Evolutionary conservation across 192 early-diverging fungal species (phyloP).

Genomic region (Podila minutissima): DNA sequence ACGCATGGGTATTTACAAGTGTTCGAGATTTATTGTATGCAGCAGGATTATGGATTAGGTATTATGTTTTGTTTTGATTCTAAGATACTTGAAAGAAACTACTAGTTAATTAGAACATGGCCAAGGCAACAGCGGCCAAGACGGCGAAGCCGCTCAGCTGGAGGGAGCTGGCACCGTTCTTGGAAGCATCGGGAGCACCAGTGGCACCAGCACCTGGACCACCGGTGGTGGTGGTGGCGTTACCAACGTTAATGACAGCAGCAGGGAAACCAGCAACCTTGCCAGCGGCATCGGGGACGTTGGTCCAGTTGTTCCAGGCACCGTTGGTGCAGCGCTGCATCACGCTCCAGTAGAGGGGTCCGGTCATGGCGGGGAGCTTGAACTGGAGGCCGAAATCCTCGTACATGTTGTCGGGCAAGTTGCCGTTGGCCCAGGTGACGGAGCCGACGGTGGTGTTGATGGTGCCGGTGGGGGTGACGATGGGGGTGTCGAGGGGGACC

Average conservation of each 20-base stretch:
- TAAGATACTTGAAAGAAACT: background rate
- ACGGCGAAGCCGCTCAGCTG: constrained; percentile 11
- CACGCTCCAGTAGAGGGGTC: constrained; percentile 42
- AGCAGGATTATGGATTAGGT: background rate
- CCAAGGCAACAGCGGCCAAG: constrained; percentile 19
- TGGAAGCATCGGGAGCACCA: background rate
- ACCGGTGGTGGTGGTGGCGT: constrained; percentile 13
- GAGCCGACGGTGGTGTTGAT: constrained; percentile 47
- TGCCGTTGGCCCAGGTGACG: constrained; percentile 32
- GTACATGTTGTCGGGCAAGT: constrained; percentile 27
- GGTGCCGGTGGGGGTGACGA: constrained; percentile 33
- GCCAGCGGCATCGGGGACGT: constrained; percentile 34
- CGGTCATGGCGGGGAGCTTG: constrained; percentile 31
- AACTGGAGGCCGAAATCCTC: constrained; percentile 51
- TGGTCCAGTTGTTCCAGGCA: constrained; percentile 50
- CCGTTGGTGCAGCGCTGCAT: constrained; percentile 46
- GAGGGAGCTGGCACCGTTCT: constrained; percentile 2
- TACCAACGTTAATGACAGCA: constrained; percentile 24
- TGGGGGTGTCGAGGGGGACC: constrained; percentile 35
- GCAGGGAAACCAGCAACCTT: constrained; percentile 33
- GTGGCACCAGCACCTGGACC: background rate
- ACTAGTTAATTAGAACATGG: constrained; percentile 20
- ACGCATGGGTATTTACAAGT: background rate
- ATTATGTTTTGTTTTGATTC: background rate
- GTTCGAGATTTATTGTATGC: background rate